These are phyloP conservation scores for Tetrapyrgos nigripes DNA, from an alignment of 1,284 basidiomycete genomes.

Conservation along the genomic window DNA sequence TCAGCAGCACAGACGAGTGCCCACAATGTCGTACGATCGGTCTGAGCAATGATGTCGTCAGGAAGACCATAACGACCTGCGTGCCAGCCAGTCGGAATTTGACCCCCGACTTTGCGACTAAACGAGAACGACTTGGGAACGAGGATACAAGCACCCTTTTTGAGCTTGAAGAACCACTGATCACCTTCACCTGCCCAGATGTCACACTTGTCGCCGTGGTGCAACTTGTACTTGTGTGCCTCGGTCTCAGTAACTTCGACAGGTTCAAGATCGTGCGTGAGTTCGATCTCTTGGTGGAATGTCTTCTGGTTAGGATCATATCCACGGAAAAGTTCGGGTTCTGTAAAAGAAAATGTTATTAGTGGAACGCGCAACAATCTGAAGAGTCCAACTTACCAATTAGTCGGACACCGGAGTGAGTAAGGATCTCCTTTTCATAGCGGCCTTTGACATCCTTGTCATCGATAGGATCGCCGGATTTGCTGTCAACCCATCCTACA, in stretches of 20 bases:
- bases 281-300: slow-evolving; percentile 97
- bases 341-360: slow-evolving; percentile 45
- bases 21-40: slow-evolving; percentile 96
- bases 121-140: slow-evolving; percentile 97
- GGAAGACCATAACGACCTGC: slow-evolving; percentile 97
- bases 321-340: slow-evolving; percentile 96
- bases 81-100: slow-evolving; percentile 97
- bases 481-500: slow-evolving; percentile 98
- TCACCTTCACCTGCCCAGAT: slow-evolving; percentile 91
- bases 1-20: slow-evolving; percentile 95
- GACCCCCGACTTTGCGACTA: slow-evolving; percentile 93
- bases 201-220: slow-evolving; percentile 97
- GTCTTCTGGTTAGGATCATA: slow-evolving; percentile 98
- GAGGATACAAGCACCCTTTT: slow-evolving; percentile 94
- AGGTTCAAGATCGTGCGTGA: slow-evolving; percentile 96
- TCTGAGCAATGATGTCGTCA: slow-evolving; percentile 95
- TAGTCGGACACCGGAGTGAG: slow-evolving; percentile 93
- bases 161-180: slow-evolving; percentile 98
- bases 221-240: slow-evolving; percentile 94
- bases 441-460: slow-evolving; percentile 95
- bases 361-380: slow-evolving; percentile 20
- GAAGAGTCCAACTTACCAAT: slow-evolving; percentile 70
- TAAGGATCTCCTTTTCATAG: slow-evolving; percentile 95
- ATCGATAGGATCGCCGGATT: slow-evolving; percentile 95
- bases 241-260: slow-evolving; percentile 93